Base-by-base conservation (phyloP, 768 basidiomycete genomes). In the Kwoniella pini region DNA sequence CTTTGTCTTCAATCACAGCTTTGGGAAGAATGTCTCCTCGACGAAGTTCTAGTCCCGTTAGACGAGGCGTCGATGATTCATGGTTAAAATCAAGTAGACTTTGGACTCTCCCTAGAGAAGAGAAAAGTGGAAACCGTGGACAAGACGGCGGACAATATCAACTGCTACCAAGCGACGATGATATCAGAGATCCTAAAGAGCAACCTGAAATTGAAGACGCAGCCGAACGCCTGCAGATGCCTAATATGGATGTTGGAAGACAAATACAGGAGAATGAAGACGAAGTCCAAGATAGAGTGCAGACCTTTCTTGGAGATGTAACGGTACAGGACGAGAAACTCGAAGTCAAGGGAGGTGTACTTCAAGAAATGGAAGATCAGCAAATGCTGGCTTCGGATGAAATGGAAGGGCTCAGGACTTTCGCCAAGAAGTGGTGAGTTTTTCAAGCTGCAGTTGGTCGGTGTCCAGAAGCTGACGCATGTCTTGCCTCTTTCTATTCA, bases 341-440 rank as follows among this genome's bases (percentile, higher is more conserved):
- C 3, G 19, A 19, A 11, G 22, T 30, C 48, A 33, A 31, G 24
- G 30, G 31, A 0, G 43, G 33, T 19, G 28, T 45, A 4, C 13
- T 45, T 11, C 27, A 55, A 17, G 24, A 28, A 15, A 19, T 62
- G 31, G 38, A 21, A 49, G n/a, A 27, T 4, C 27, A 54, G 10
- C 30, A 45, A 10, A 22, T 30, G 1, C 26, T 55, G 19, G 39
- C 40, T 11, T 24, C 53, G 17, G 38, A 49, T 22, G 42, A 55
- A 13, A 9, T 62, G 4, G 54, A 45, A 3, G 31, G 19, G n/a
- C 17, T 57, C 13, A 56, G 57, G 36, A 28, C 28, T 5, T 21
- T 33, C 2, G 38, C 49, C 2, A 58, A 44, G 33, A 63, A 46
- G 17, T 63, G 62, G 62, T 63, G 42, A 45, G 55, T 52, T n/a